Conservation (phyloP, 2,329 filamentous ascomycete genomes). For the Diaporthe aspalathi region DNA sequence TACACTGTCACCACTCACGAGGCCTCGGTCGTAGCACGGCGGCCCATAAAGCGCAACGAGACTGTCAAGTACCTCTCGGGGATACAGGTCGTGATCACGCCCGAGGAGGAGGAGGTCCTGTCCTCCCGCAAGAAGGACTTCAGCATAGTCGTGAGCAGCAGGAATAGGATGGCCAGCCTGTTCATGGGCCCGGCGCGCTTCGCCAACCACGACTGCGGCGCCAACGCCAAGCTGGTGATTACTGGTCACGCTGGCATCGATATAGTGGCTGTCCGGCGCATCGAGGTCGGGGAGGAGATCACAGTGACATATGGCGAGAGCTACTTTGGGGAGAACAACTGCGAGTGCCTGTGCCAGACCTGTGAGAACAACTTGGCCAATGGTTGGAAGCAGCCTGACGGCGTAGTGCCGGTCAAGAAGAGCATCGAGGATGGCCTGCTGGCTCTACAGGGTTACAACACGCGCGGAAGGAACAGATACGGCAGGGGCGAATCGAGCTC, state of each 20-base stretch:
- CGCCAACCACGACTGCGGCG: slow-evolving; percentile 95
- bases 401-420: slow-evolving; percentile 57
- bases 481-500: slow-evolving; percentile 63
- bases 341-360: slow-evolving; percentile 90
- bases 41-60: slow-evolving; percentile 82
- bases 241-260: slow-evolving; percentile 88
- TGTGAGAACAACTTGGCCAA: slow-evolving; percentile 83
- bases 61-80: slow-evolving; percentile 91
- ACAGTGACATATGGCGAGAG: slow-evolving; percentile 96
- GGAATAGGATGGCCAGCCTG: slow-evolving; percentile 89
- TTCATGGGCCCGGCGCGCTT: slow-evolving; percentile 97
- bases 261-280: slow-evolving; percentile 85
- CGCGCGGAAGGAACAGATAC: slow-evolving; percentile 66
- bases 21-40: slow-evolving; percentile 85
- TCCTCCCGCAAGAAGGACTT: slow-evolving; percentile 90
- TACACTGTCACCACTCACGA: slow-evolving; percentile 94
- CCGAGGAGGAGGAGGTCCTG: slow-evolving; percentile 87
- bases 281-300: slow-evolving; percentile 90
- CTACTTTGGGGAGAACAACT: slow-evolving; percentile 95
- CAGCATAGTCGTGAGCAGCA: slow-evolving; percentile 93
- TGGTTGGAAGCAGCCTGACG: slow-evolving; percentile 78
- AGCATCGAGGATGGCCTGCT: slow-evolving; percentile 65
- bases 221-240: slow-evolving; percentile 89
- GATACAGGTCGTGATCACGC: slow-evolving; percentile 91
- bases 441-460: slow-evolving; percentile 61